Evolutionary conservation across 306 rosid genomes (phyloP).

Genomic region (Sphenostylis stenocarpa): DNA sequence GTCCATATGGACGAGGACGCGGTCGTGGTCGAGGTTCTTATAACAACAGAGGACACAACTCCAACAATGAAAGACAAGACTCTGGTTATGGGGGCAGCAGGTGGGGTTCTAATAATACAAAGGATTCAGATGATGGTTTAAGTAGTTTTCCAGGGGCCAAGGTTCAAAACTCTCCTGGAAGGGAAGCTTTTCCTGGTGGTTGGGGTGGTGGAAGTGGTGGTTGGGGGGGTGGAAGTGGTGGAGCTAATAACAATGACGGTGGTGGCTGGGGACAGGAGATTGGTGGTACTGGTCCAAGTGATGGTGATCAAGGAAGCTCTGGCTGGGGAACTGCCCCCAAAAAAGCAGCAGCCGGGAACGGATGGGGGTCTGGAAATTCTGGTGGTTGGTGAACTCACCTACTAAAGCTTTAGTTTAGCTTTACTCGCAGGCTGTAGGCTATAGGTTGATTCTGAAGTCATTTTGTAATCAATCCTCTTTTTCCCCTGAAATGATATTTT

Average conservation of each 20-base stretch:
- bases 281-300: conserved; percentile 38
- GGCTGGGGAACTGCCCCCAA: conserved; percentile 53
- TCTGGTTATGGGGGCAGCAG: conserved; percentile 51
- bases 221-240: conserved; percentile 25
- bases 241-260: conserved; percentile 27
- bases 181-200: conserved; percentile 87
- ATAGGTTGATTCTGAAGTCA: neutral
- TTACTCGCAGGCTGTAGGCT: neutral
- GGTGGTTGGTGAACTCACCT: conserved; percentile 44
- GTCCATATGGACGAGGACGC: conserved; percentile 66
- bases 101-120: conserved; percentile 67
- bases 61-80: conserved; percentile 64
- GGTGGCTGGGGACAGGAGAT: conserved; percentile 35
- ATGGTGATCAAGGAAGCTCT: conserved; percentile 38
- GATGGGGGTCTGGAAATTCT: conserved; percentile 50
- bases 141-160: conserved; percentile 75
- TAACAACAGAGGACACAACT: conserved; percentile 56
- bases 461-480: conserved; percentile 7
- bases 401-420: neutral
- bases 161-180: conserved; percentile 83
- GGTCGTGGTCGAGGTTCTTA: conserved; percentile 80
- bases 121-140: conserved; percentile 70
- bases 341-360: conserved; percentile 43
- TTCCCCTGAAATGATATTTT: neutral
- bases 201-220: conserved; percentile 63